Percentiles rank a stretch among this genome's conserved stretches.
Conservation (phyloP, 352 stramenopile species). For the Thalassiosira mediterranea region DNA sequence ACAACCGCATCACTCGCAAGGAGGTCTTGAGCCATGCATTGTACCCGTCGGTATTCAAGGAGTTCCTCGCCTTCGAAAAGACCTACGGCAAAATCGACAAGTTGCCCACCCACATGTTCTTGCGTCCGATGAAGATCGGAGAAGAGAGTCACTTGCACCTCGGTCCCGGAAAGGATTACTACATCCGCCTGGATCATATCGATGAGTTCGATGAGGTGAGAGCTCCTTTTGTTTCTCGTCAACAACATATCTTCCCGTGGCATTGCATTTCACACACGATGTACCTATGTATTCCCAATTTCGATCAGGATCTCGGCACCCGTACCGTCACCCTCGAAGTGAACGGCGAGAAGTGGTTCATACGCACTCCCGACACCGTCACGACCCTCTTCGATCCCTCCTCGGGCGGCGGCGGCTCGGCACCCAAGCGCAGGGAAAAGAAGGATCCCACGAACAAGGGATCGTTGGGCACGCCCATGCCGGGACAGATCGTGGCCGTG, state of each 20-base stretch:
- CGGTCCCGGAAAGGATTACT: constrained; percentile 42
- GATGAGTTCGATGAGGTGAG: no score
- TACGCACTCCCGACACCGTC: constrained; percentile 67
- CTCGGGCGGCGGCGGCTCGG: constrained; percentile 74
- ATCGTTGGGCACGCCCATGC: constrained; percentile 86
- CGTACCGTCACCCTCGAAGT: constrained; percentile 93
- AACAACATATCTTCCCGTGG: no score
- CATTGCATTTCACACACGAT: no score
- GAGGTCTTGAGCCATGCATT: constrained; percentile 89
- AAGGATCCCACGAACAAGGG: constrained; percentile 81
- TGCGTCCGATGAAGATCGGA: constrained; percentile 78
- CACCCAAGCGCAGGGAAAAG: constrained; percentile 84
- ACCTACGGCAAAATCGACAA: constrained; percentile 72
- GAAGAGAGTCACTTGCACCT: constrained; percentile 64
- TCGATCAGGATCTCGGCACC: constrained; percentile 68
- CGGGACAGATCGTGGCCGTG: constrained; percentile 47
- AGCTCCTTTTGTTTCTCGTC: no score
- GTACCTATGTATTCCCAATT: no score
- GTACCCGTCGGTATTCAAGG: constrained; percentile 77
- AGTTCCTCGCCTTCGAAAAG: constrained; percentile 70
- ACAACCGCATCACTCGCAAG: constrained; percentile 88
- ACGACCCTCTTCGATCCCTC: constrained; percentile 87
- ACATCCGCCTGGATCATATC: constrained; percentile 89
- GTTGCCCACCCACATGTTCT: constrained; percentile 83
- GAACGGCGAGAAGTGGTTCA: constrained; percentile 84